Evolutionary conservation across 169 alveolate species (phyloP), one percentile per base, ranked within the genome.

Genomic region (Plasmodium chabaudi): DNA sequence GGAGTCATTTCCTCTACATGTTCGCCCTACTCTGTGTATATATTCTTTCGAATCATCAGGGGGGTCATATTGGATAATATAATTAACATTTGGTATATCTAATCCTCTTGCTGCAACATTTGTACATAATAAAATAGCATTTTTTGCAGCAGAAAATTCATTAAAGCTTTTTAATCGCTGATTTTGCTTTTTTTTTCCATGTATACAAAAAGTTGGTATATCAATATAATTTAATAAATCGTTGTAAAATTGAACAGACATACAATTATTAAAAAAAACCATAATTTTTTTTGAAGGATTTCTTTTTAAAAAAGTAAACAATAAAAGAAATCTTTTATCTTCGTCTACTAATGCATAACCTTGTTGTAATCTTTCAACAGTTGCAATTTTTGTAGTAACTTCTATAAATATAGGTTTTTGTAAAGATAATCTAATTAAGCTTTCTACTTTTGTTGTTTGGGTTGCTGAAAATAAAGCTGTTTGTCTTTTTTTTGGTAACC

Each of bases 81-180:
- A 99, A 93, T 99, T 99, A 49, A 93, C 98, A 91, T 97, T 96
- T 49, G 99, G 99, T 21, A 99, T 98, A 92, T 99, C 99, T 34
- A 98, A 94, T 25, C 99, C 99, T 90, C 99, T 97, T 6, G 99
- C 99, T 12, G 99, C 99, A 12, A 99, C 99, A 95, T 99, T 99
- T 57, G 99, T 99, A 87, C 99, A 99, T 39, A 99, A 92, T 51
- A 99, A 89, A 23, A 98, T 94, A 53, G 99, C 99, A 72, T 95
- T 90, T 87, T 94, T 72, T 25, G 99, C 97, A 34, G 96, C 86
- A 87, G 99, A 97, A 91, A 98, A 98, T 59, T 98, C 99, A 89
- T 96, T 97, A 93, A 96, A 98, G 21, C 99, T 97, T 56, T 97
- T 93, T 68, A 98, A 94, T 87, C 99, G 94, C 74, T 97, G 97